Evolutionary conservation across 495 filamentous ascomycete genomes (phyloP), one percentile per base, ranked within the genome.

Genomic region (Lasiosphaeria miniovina): DNA sequence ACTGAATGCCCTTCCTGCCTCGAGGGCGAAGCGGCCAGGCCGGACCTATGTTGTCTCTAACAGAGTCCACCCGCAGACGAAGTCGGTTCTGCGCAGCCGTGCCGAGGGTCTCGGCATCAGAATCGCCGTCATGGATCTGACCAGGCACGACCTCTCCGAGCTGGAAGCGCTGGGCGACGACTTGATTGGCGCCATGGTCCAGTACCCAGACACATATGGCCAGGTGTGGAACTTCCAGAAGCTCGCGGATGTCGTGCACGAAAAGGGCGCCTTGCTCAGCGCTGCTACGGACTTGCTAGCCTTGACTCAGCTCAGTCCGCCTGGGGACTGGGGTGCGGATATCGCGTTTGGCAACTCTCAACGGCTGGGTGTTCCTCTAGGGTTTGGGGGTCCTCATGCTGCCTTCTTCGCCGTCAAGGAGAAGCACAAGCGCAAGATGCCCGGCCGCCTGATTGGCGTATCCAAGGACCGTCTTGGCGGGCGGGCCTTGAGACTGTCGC

Each of bases 271-370:
- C 41, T 88, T 90, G 50, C 86, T 98, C 68, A 89, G 89, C 54
- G 92, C 92, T 40, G 94, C 91, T 33, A 96, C 94, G 1, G 94
- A 98, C 75, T 81, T 98, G 53, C 75, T 98, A 4, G 93, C 95
- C 33, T 74, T 98, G 75, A 97, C 95, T 4, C 71, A 94, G 8
- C 80, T 98, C 35, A 96, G 89, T 60, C 91, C 94, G 1, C 94
- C 94, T 3, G 93, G 93, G 11, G 95, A 98, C 70, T 96, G 94
- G 77, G 94, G 94, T 14, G 94, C 94, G 5, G 94, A 98, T 73
- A 93, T 98, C 65, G 94, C 93, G 6, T 96, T 98, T 72, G 94
- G 94, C 56, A 97, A 88, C 71, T 85, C 94, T n/a, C 94, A 98
- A 77, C 79, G 94, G 58, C 86, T 98, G 61, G 94, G 94, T 70